A percentile compares a stretch with the other conserved stretches of the same genome.
phyloP scores from a whole-genome alignment of 192 early-diverging fungal species.

The Physocladia obscura region DNA sequence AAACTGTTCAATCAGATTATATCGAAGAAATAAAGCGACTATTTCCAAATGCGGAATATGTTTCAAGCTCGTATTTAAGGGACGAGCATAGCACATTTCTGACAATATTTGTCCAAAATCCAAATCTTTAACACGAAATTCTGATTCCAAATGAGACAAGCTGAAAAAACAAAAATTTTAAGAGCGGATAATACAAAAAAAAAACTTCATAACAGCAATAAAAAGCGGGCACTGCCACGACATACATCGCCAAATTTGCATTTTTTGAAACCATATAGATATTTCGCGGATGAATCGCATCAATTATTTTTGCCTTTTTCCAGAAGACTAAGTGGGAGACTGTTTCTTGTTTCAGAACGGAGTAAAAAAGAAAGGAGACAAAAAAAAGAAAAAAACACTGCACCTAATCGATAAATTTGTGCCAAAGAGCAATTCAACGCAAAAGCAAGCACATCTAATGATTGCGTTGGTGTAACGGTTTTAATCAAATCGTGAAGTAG shows the following conservation, averaged over 20 bases:
- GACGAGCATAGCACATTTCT: slow-evolving; percentile 58
- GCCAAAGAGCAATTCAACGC: slow-evolving; percentile 89
- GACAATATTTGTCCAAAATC: slow-evolving; percentile 60
- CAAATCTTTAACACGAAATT: slow-evolving; percentile 63
- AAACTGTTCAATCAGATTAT: slow-evolving; percentile 74
- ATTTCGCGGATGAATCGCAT: slow-evolving; percentile 72
- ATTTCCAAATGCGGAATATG: slow-evolving; percentile 77
- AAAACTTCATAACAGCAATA: not conserved
- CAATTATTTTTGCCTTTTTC: slow-evolving; percentile 87
- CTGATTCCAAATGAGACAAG: slow-evolving; percentile 39
- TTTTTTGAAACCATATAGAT: slow-evolving; percentile 77
- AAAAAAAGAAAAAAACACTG: not conserved
- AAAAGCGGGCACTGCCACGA: slow-evolving; percentile 4
- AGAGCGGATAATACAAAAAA: slow-evolving; percentile 6
- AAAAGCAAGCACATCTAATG: slow-evolving; percentile 77
- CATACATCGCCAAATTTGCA: slow-evolving; percentile 55
- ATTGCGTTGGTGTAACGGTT: slow-evolving; percentile 78
- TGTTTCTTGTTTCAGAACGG: not conserved
- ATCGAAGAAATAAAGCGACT: slow-evolving; percentile 75
- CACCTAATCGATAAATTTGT: slow-evolving; percentile 76
- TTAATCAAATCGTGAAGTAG: slow-evolving; percentile 88
- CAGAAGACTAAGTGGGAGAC: slow-evolving; percentile 93
- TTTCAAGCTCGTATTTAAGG: slow-evolving; percentile 56
- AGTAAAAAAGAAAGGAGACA: not conserved
- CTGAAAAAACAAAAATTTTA: slow-evolving; percentile 23